These are phyloP conservation scores for Gymnopilus dilepis DNA, from an alignment of 768 basidiomycete species.

Conservation along the genomic window DNA sequence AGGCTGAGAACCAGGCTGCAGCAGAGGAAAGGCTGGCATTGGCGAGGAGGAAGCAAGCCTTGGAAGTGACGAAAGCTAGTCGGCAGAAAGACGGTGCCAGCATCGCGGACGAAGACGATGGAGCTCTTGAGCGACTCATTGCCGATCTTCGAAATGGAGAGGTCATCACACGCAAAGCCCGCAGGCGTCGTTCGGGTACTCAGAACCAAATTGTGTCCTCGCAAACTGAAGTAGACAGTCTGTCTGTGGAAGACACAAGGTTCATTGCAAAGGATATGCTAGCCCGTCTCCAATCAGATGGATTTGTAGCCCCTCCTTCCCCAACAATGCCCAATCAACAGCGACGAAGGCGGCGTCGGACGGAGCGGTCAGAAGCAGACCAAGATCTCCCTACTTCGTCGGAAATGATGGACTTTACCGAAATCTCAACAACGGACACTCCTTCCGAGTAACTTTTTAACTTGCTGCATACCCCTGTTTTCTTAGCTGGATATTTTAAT, in stretches of 20 bases:
- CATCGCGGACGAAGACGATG: slow-evolving; percentile 55
- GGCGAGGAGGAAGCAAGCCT: slow-evolving; percentile 71
- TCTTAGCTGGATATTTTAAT: no score
- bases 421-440: slow-evolving; percentile 33
- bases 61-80: slow-evolving; percentile 64
- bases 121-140: slow-evolving; percentile 71
- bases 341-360: slow-evolving; percentile 44
- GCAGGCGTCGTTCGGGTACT: slow-evolving; percentile 50
- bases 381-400: slow-evolving; percentile 39
- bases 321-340: slow-evolving; percentile 52
- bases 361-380: slow-evolving; percentile 32
- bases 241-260: slow-evolving; percentile 48
- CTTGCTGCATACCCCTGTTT: background rate
- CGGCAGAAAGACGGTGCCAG: slow-evolving; percentile 55
- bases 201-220: slow-evolving; percentile 36
- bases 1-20: slow-evolving; percentile 73
- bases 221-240: slow-evolving; percentile 32
- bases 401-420: slow-evolving; percentile 32
- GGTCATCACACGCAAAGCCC: slow-evolving; percentile 58
- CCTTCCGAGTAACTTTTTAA: background rate
- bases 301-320: slow-evolving; percentile 59
- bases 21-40: slow-evolving; percentile 72
- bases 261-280: slow-evolving; percentile 78
- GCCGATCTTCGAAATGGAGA: slow-evolving; percentile 76
- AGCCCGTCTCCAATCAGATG: slow-evolving; percentile 72